Percentiles rank a stretch among this genome's conserved stretches.
Evolutionary conservation across 1,139 yeast genomes (phyloP).

Genomic region (Debaryomyces coudertii): DNA sequence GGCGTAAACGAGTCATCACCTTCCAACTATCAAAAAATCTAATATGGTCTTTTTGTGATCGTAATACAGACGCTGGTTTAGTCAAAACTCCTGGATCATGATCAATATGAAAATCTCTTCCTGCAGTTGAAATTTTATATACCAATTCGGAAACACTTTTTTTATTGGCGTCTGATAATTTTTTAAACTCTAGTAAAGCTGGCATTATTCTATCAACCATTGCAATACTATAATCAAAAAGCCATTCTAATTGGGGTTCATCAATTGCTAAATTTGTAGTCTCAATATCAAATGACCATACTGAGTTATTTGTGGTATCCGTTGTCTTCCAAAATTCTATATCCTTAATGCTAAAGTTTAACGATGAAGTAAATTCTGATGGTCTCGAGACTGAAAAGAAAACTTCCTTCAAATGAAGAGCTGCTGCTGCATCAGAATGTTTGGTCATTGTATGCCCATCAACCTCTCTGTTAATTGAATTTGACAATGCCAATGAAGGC

Average conservation of each 20-base stretch:
- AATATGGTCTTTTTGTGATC: conserved; percentile 73
- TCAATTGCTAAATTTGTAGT: conserved; percentile 36
- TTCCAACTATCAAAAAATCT: conserved; percentile 89
- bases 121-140: conserved; percentile 63
- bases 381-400: conserved; percentile 30
- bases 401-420: conserved; percentile 38
- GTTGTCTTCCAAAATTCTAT: conserved; percentile 49
- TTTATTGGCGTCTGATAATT: conserved; percentile 19
- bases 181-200: conserved; percentile 25
- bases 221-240: conserved; percentile 29
- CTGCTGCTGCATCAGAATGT: conserved; percentile 22
- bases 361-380: conserved; percentile 25
- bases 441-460: conserved; percentile 10
- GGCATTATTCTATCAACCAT: conserved; percentile 24
- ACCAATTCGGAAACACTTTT: conserved; percentile 44
- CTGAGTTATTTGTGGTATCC: conserved; percentile 25
- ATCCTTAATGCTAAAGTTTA: conserved; percentile 28
- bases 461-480: conserved; percentile 15
- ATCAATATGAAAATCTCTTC: conserved; percentile 60
- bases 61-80: conserved; percentile 78
- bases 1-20: conserved; percentile 74
- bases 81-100: conserved; percentile 91
- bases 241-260: conserved; percentile 42
- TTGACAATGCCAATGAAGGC: conserved; percentile 42
- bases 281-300: conserved; percentile 39